phyloP scores from a whole-genome alignment of 2,329 filamentous ascomycete species.

The Hymenoscyphus fructigenus region DNA sequence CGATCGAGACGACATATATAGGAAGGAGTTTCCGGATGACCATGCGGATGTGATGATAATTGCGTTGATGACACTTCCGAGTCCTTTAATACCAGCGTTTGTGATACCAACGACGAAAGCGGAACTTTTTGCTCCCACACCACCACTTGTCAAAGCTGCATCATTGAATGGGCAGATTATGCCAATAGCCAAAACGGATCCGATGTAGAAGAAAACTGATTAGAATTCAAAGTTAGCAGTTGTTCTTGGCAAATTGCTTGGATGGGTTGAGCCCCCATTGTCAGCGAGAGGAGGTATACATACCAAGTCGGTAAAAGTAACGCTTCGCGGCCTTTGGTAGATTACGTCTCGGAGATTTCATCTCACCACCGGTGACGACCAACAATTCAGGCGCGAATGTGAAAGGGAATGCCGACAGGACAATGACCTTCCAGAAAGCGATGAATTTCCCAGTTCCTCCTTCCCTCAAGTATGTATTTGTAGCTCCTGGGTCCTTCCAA shows the following conservation, averaged over 20 bases:
- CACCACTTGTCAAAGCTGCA: conserved; percentile 48
- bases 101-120: conserved; percentile 51
- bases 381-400: conserved; percentile 52
- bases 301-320: conserved; percentile 53
- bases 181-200: conserved; percentile 57
- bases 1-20: conserved; percentile 52
- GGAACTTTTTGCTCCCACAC: conserved; percentile 46
- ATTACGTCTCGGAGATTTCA: conserved; percentile 56
- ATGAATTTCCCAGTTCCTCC: conserved; percentile 50
- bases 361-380: conserved; percentile 57
- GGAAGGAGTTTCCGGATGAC: conserved; percentile 55
- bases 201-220: conserved; percentile 57
- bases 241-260: not conserved
- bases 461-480: conserved; percentile 41
- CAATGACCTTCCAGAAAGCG: conserved; percentile 48
- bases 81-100: conserved; percentile 47
- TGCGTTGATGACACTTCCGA: conserved; percentile 55
- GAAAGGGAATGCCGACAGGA: conserved; percentile 50
- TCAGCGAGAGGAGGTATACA: not conserved
- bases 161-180: conserved; percentile 58
- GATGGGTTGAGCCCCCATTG: not conserved
- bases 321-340: conserved; percentile 58
- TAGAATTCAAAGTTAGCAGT: conserved; percentile 31
- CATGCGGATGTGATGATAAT: conserved; percentile 55
- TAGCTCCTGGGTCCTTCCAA: conserved; percentile 49